A percentile compares a stretch with the other conserved stretches of the same genome.
Conservation (phyloP, 2,329 filamentous ascomycete genomes). For the Colletotrichum chlorophyti region DNA sequence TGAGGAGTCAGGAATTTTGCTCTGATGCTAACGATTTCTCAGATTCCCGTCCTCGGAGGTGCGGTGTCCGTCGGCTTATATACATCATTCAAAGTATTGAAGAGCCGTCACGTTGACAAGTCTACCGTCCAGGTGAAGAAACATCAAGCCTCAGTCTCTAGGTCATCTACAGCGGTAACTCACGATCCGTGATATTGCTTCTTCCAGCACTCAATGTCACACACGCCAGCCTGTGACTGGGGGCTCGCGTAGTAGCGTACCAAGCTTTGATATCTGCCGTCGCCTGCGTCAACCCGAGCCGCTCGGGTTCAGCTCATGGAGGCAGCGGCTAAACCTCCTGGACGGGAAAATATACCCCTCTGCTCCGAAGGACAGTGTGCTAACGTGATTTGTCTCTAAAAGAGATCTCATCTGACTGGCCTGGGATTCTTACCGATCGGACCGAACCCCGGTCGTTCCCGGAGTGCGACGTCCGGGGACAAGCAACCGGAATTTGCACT, state of each 20-base stretch:
- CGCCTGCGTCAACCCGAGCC: background rate
- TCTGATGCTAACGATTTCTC: too few species aligned
- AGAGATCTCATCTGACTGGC: background rate
- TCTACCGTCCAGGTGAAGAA: too few species aligned
- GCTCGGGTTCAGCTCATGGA: background rate
- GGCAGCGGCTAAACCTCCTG: background rate
- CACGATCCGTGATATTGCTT: slow-evolving; percentile 12
- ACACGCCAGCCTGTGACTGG: background rate
- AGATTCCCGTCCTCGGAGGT: too few species aligned
- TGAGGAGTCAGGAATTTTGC: too few species aligned
- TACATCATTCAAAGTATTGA: background rate
- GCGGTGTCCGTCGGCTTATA: background rate
- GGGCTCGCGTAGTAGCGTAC: background rate
- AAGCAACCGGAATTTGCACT: background rate
- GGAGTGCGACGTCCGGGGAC: background rate
- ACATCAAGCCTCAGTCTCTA: too few species aligned
- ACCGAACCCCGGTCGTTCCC: background rate
- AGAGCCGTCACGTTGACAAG: too few species aligned
- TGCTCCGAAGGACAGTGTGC: background rate
- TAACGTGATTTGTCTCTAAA: background rate
- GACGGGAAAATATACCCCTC: background rate
- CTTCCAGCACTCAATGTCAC: background rate
- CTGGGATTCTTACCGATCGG: background rate
- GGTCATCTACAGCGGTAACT: background rate
- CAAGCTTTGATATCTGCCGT: background rate